phyloP scores from a whole-genome alignment of 1,284 basidiomycete species.

The Tylopilus orsonianus region DNA sequence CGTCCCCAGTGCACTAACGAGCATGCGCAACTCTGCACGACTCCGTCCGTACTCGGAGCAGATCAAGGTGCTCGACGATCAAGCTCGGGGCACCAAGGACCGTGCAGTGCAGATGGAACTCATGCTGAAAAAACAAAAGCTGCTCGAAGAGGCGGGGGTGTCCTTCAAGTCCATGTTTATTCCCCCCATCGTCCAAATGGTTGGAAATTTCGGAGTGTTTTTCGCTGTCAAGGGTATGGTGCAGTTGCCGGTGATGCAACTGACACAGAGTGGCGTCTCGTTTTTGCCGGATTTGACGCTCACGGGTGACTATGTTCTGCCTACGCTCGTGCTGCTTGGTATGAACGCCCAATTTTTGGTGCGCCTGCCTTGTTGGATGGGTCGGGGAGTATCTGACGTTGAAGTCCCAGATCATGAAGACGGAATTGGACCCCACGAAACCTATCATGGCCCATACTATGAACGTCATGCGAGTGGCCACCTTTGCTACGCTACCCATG shows the following conservation, averaged over 20 bases:
- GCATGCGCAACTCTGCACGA: conserved; percentile 67
- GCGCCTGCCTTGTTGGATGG: conserved; percentile 28
- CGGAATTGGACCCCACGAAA: conserved; percentile 57
- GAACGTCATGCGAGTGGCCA: conserved; percentile 69
- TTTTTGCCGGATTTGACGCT: conserved; percentile 80
- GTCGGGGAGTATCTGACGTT: conserved; percentile 7
- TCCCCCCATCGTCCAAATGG: conserved; percentile 71
- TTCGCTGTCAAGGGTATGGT: conserved; percentile 79
- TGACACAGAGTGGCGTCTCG: conserved; percentile 76
- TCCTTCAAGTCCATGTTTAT: conserved; percentile 58
- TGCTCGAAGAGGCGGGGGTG: conserved; percentile 74
- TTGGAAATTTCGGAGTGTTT: conserved; percentile 85
- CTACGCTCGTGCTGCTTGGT: conserved; percentile 58
- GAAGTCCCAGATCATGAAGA: conserved; percentile 47
- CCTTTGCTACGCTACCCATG: conserved; percentile 59
- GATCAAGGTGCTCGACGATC: conserved; percentile 55
- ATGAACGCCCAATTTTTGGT: conserved; percentile 78
- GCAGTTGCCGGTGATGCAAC: conserved; percentile 65
- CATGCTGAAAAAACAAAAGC: conserved; percentile 56
- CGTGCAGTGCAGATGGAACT: conserved; percentile 53
- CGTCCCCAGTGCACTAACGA: conserved; percentile 69
- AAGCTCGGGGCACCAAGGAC: conserved; percentile 35
- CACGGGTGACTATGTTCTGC: conserved; percentile 82
- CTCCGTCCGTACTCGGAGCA: conserved; percentile 66
- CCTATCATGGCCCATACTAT: conserved; percentile 66